Evolutionary conservation across 768 basidiomycete species (phyloP), one percentile per base, ranked within the genome.

Genomic region (Mycena maculata): DNA sequence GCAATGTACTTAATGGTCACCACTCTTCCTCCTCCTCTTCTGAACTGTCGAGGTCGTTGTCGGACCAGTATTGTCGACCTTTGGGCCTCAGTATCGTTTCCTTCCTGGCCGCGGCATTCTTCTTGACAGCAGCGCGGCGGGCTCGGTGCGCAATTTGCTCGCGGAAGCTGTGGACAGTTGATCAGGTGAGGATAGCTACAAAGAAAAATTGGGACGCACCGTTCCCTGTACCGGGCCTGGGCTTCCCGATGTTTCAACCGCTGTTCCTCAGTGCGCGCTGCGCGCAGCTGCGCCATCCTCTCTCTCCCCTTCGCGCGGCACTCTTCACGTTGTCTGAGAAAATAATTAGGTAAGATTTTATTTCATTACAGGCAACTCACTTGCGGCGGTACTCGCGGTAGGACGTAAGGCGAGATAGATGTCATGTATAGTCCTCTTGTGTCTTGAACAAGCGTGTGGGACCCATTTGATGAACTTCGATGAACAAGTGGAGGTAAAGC

Each of bases 11-110:
- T n/a, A n/a, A n/a, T n/a, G n/a, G n/a, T n/a, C n/a, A n/a, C n/a
- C n/a, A n/a, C n/a, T 47, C 11, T 47, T 64, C 63, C 1, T 56
- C 42, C 8, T 64, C 63, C 27, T 64, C 63, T 36, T 57, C 63
- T 7, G n/a, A 22, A 4, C 42, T 38, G 18, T 15, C 16, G 10
- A 64, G 33, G 10, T 64, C 63, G 0, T 44, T 36, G 6, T 48
- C 63, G 0, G 63, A 64, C 36, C 38, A 64, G 16, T 64, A 64
- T 11, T 64, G 63, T 3, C 63, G 54, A 1, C 54, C 63, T 30
- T 50, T 64, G 6, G 63, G 63, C 0, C 54, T 54, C 2, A 22
- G 13, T 20, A 57, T 56, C 0, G 54, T 64, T 6, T 25, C 22
- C 30, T 57, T 56, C 13, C 63, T 54, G 0, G 5, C 27, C n/a